phyloP scores from a whole-genome alignment of 148 eudicot genomes.

The Dysphania ambrosioides region DNA sequence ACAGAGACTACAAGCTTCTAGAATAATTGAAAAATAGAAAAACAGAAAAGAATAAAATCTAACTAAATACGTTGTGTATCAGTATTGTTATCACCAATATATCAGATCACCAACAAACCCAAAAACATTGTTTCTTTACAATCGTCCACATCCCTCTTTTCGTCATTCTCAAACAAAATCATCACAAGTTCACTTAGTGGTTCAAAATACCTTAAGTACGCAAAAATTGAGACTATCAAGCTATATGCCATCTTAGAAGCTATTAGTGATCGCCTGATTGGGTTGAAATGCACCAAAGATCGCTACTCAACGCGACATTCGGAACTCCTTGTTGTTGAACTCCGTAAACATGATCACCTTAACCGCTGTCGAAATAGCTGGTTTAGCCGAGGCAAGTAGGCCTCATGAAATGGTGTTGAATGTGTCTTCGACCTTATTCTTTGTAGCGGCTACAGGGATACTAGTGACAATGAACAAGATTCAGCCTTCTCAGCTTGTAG shows the following conservation, averaged over 20 bases:
- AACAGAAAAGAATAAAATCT: no score
- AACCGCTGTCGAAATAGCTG: constrained; percentile 50
- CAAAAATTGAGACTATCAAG: constrained; percentile 20
- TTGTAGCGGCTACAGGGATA: constrained; percentile 47
- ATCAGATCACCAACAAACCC: neutral
- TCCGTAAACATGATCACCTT: constrained; percentile 64
- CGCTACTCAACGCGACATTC: constrained; percentile 48
- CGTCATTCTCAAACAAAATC: constrained; percentile 9
- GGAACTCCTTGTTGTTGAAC: constrained; percentile 57
- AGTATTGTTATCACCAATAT: neutral
- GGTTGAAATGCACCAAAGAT: constrained; percentile 64
- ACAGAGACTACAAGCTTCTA: no score
- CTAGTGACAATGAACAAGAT: constrained; percentile 52
- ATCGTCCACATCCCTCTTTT: neutral
- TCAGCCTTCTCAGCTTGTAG: constrained; percentile 67
- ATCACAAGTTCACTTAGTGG: neutral
- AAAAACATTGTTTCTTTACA: constrained; percentile 21
- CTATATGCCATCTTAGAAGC: constrained; percentile 48
- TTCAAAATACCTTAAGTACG: constrained; percentile 17
- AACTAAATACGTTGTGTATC: no score
- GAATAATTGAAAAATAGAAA: no score
- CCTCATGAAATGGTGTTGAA: constrained; percentile 27
- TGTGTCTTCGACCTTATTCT: constrained; percentile 44
- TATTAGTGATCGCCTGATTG: constrained; percentile 49
- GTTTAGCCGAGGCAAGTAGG: constrained; percentile 27